Percentiles rank a stretch among this genome's conserved stretches.
These are phyloP conservation scores for Tricladium varicosporioides DNA, from an alignment of 2,329 filamentous ascomycete species.

Conservation along the genomic window DNA sequence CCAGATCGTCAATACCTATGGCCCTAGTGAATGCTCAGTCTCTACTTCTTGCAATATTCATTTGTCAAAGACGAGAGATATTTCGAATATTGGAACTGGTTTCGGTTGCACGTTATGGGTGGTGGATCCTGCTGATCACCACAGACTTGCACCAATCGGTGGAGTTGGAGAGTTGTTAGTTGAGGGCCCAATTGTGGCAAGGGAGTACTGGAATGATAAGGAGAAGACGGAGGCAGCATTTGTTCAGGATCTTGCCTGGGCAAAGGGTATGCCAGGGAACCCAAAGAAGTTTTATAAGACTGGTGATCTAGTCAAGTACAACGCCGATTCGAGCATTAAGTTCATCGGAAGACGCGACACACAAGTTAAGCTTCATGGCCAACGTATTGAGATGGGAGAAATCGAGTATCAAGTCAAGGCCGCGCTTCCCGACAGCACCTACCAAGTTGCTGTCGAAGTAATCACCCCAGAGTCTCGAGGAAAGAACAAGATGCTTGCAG, in stretches of 20 bases:
- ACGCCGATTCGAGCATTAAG: slow-evolving; percentile 62
- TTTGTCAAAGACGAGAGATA: background rate
- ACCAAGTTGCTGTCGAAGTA: background rate
- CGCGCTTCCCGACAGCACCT: background rate
- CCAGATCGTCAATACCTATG: slow-evolving; percentile 42
- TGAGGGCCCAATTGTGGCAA: slow-evolving; percentile 73
- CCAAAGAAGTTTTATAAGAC: background rate
- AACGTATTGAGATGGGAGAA: slow-evolving; percentile 75
- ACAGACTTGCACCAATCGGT: slow-evolving; percentile 13
- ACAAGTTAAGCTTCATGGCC: slow-evolving; percentile 80
- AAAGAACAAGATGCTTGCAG: background rate
- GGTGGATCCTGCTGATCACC: too few relatives aligned
- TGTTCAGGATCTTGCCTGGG: background rate
- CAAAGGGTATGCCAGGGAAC: background rate
- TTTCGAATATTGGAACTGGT: background rate
- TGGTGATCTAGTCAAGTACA: slow-evolving; percentile 42
- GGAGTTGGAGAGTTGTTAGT: slow-evolving; percentile 59
- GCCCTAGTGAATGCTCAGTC: slow-evolving; percentile 30
- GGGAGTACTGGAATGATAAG: slow-evolving; percentile 68
- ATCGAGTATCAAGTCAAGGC: slow-evolving; percentile 46
- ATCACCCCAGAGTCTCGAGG: background rate
- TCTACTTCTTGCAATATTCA: slow-evolving; percentile 7
- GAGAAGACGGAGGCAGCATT: background rate
- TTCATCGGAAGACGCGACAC: slow-evolving; percentile 74
- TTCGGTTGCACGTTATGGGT: too few relatives aligned